Conservation (phyloP, 495 filamentous ascomycete genomes). For the Podospora pseudocomata region DNA sequence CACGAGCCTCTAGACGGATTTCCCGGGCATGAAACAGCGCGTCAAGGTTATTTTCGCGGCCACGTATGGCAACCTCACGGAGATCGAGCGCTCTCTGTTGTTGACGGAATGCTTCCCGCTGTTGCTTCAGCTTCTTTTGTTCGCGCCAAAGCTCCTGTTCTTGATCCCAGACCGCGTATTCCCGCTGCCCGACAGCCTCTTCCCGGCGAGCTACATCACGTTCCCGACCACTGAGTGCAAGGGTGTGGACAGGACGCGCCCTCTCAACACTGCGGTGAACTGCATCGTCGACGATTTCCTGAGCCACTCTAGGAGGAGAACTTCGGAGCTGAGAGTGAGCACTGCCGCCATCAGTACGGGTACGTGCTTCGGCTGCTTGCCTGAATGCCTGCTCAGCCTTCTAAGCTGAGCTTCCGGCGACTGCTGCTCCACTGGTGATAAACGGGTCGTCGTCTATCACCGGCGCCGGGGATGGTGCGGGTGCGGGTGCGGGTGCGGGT, state of each 20-base stretch:
- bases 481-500: background rate
- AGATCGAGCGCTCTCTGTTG: background rate
- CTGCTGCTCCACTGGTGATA: background rate
- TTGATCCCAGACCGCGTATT: background rate
- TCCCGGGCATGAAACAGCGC: background rate
- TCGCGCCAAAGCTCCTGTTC: background rate
- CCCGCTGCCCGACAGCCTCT: background rate
- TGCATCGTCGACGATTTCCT: too few species aligned
- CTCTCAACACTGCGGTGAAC: too few species aligned
- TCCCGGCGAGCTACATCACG: background rate
- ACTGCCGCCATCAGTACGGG: too few species aligned
- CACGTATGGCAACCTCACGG: background rate
- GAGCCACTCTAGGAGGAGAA: too few species aligned
- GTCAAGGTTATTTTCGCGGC: background rate
- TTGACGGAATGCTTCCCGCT: background rate
- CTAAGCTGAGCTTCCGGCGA: background rate
- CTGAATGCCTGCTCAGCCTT: background rate
- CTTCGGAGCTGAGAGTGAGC: too few species aligned
- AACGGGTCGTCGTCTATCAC: background rate
- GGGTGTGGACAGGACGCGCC: too few species aligned
- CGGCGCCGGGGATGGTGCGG: background rate
- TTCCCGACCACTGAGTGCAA: background rate
- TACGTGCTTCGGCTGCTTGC: background rate
- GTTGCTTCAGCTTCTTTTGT: background rate
- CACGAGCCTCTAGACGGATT: background rate